Evolutionary conservation across 176 grass and related monocot genomes (phyloP), one percentile per base, ranked within the genome.

Genomic region (Triticum dicoccoides): DNA sequence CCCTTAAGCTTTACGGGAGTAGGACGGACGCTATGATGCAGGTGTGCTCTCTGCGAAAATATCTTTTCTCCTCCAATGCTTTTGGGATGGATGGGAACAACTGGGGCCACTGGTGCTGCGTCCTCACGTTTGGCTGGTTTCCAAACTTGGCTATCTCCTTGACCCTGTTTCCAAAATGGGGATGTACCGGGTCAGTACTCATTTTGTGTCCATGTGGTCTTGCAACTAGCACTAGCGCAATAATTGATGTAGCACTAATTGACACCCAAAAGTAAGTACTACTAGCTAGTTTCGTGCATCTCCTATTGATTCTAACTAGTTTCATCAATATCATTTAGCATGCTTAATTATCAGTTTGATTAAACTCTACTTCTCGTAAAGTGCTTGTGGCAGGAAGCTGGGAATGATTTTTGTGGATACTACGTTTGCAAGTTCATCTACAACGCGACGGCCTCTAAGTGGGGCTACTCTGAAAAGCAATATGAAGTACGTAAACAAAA

Each of bases 11-110:
- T 56, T 39, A 23, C 7, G 77, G 24, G 41, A 58, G 25, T n/a
- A 82, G 12, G 69, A 38, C 8, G 20, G 35, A 20, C 47, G 11
- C 27, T 81, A 66, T 63, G 82, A 1, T 37, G 37, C 85, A 71
- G 72, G 37, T 49, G 83, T 35, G 78, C 79, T 42, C 88, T 17
- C 88, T 86, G 58, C 84, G 18, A 86, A 86, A 90, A 86, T 83
- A 83, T 90, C 88, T 86, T 79, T 64, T 78, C 64, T 68, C 61
- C 62, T 61, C 35, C 9, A 41, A 38, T 44, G 69, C 52, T 44
- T 65, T 73, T 24, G 70, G 71, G 12, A 47, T 37, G 59, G 39
- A 76, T 75, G 82, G 38, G 69, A 72, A 23, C 39, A 72, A 42
- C n/a, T 42, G 21, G 69, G 70, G 20, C 37, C 45, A 24, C 33